phyloP scores from a whole-genome alignment of 371 early-diverging fungal genomes.

The Conidiobolus incongruus region DNA sequence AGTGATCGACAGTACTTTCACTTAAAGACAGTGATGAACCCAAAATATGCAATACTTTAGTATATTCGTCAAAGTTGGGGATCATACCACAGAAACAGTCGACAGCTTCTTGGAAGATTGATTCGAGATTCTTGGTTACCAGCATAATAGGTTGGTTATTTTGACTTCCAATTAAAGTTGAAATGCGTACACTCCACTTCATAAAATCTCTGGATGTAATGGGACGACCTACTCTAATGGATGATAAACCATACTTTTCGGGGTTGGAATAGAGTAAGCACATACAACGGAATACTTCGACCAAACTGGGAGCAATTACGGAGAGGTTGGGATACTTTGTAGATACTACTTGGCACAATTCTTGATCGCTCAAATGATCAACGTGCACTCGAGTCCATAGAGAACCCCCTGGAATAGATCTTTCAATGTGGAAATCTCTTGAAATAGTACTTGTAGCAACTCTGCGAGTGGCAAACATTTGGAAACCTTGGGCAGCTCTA shows the following conservation, averaged over 20 bases:
- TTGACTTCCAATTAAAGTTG: slow-evolving; percentile 11
- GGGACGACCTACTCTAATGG: slow-evolving; percentile 28
- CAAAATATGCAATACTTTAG: slow-evolving; percentile 26
- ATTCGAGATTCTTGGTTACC: slow-evolving; percentile 18
- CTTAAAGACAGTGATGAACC: too few relatives aligned
- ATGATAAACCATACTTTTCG: slow-evolving; percentile 16
- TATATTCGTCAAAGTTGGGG: slow-evolving; percentile 36
- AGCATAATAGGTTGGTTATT: slow-evolving; percentile 10
- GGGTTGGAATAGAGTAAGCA: slow-evolving; percentile 28
- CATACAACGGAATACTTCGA: slow-evolving; percentile 33
- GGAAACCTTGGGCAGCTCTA: slow-evolving; percentile 77
- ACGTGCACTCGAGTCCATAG: slow-evolving; percentile 63
- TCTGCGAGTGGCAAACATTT: slow-evolving; percentile 83
- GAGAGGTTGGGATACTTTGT: slow-evolving; percentile 26
- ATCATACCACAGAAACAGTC: slow-evolving; percentile 80
- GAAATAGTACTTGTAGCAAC: slow-evolving; percentile 17
- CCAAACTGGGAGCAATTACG: slow-evolving; percentile 21
- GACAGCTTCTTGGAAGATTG: slow-evolving; percentile 58
- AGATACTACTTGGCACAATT: slow-evolving; percentile 36
- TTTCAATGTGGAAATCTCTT: slow-evolving; percentile 15
- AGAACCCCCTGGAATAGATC: slow-evolving; percentile 33
- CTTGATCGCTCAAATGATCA: slow-evolving; percentile 29
- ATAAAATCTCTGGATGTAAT: slow-evolving; percentile 47
- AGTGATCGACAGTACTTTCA: too few relatives aligned
- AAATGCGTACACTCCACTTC: slow-evolving; percentile 66